Conservation (phyloP, 805 yeast genomes). For the Saccharomycopsis javanensis region DNA sequence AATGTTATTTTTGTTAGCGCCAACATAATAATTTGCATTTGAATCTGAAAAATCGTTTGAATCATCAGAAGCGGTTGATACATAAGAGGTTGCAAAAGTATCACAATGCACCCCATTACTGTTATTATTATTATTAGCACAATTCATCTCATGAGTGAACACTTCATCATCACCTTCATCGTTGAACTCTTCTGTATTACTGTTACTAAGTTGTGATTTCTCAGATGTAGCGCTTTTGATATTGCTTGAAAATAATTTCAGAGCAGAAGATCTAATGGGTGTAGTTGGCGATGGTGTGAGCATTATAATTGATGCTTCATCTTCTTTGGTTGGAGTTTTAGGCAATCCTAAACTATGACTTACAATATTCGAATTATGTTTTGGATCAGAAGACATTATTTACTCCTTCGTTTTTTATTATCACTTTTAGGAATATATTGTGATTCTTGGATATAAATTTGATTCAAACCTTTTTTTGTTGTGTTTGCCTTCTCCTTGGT, state of each 20-base stretch:
- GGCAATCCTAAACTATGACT: neutral
- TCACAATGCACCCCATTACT: no score
- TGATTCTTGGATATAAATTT: no score
- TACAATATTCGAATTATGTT: neutral
- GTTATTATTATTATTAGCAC: neutral
- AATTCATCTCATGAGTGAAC: neutral
- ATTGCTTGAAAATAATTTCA: neutral
- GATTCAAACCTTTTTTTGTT: no score
- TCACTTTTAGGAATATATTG: no score
- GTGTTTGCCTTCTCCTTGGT: no score
- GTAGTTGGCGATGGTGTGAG: constrained; percentile 16
- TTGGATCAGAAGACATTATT: neutral
- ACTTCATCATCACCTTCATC: constrained; percentile 10
- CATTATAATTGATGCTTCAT: constrained; percentile 1
- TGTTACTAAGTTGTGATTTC: neutral
- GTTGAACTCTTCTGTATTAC: neutral
- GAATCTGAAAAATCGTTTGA: neutral
- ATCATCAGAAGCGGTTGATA: neutral
- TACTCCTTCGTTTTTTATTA: no score
- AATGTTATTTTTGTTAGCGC: constrained; percentile 2
- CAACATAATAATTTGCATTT: neutral
- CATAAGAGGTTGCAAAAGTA: neutral
- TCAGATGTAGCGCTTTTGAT: constrained; percentile 4
- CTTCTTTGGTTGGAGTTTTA: neutral
- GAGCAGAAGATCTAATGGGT: constrained; percentile 6